Conservation (phyloP, 495 filamentous ascomycete genomes). For the Penicillium cinerascens region DNA sequence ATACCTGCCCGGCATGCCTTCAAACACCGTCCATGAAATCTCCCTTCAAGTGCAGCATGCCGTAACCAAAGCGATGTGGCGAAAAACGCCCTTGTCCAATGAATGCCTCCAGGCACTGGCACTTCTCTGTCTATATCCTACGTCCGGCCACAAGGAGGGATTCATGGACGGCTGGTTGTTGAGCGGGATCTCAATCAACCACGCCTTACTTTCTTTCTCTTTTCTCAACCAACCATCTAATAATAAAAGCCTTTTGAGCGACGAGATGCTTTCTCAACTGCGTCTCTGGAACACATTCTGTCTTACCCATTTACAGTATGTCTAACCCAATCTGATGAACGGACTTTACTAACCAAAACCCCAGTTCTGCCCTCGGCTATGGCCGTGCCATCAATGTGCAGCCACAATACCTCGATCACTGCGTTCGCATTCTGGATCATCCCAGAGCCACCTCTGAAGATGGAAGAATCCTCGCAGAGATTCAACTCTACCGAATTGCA, state of each 20-base stretch:
- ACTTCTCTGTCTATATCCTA: constrained; percentile 37
- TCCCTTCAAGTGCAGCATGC: constrained; percentile 37
- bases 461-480: constrained; percentile 36
- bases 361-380: constrained; percentile 36
- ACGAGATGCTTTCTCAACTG: constrained; percentile 33
- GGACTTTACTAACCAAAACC: constrained; percentile 1
- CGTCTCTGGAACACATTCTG: constrained; percentile 42
- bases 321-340: neutral
- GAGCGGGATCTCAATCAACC: constrained; percentile 42
- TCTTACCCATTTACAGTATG: constrained; percentile 38
- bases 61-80: constrained; percentile 34
- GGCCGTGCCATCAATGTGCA: constrained; percentile 36
- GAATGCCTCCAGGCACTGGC: constrained; percentile 38
- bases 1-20: constrained; percentile 34
- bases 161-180: constrained; percentile 43
- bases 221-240: constrained; percentile 26
- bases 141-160: constrained; percentile 33
- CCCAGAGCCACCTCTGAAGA: constrained; percentile 34
- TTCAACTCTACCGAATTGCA: constrained; percentile 35
- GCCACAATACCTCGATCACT: constrained; percentile 34
- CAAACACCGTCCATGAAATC: constrained; percentile 29
- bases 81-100: constrained; percentile 29
- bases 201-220: constrained; percentile 34
- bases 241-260: constrained; percentile 23
- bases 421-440: constrained; percentile 34